Conservation (phyloP, 345 rosid genomes). For the Citropsis articulata region DNA sequence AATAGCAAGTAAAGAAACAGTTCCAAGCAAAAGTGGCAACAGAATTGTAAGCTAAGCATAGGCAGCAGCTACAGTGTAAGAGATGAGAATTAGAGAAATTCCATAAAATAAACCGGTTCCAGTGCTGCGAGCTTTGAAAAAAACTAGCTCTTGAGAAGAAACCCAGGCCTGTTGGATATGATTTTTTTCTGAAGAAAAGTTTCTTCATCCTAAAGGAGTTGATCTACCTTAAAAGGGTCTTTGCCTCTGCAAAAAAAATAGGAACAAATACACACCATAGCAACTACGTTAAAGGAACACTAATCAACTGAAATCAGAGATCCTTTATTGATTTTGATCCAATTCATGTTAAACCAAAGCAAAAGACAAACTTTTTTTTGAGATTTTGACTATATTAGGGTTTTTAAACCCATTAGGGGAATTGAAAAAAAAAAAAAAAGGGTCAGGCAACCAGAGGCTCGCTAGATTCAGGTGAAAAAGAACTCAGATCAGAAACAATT, state of each 20-base stretch:
- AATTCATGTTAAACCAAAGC: not conserved
- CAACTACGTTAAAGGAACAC: not conserved
- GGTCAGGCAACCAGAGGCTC: slow-evolving; percentile 8
- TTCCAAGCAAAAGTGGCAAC: not conserved
- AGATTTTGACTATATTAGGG: slow-evolving; percentile 5
- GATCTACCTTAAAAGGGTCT: not conserved
- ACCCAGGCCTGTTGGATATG: not conserved
- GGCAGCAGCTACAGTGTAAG: not conserved
- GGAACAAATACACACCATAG: not conserved
- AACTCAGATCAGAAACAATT: slow-evolving; percentile 10
- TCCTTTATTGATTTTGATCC: not conserved
- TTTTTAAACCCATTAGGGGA: not conserved
- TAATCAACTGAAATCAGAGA: not conserved
- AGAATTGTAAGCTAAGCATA: not conserved
- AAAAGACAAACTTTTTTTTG: not conserved
- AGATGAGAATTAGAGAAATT: not conserved
- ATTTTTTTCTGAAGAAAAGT: not conserved
- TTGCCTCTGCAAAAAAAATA: not conserved
- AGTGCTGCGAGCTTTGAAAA: not conserved
- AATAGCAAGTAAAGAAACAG: not conserved
- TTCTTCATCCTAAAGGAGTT: not conserved
- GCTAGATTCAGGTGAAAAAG: slow-evolving; percentile 29
- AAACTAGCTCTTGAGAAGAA: not conserved
- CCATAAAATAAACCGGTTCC: not conserved
- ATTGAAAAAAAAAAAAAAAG: not conserved